Evolutionary conservation across 768 basidiomycete species (phyloP).

Genomic region (Lentinula guzmanii): DNA sequence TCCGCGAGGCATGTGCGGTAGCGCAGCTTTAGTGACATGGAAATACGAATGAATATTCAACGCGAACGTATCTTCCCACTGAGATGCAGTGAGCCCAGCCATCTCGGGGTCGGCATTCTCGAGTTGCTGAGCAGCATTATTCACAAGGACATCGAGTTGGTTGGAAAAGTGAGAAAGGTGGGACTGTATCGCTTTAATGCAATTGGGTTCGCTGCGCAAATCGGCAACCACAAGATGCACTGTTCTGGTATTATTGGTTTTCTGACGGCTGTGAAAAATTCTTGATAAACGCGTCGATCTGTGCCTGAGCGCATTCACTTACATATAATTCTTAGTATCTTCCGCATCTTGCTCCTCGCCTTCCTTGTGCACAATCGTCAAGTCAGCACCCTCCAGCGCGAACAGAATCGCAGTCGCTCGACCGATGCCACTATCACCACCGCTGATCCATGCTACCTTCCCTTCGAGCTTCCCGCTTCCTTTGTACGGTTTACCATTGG

Average conservation of each 20-base stretch:
- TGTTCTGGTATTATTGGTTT: not conserved
- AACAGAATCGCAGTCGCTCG: conserved; percentile 5
- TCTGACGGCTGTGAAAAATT: not conserved
- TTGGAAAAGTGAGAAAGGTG: conserved; percentile 27
- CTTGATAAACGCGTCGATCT: not conserved
- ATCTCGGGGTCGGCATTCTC: conserved; percentile 26
- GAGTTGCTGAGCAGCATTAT: conserved; percentile 38
- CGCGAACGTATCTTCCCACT: conserved; percentile 37
- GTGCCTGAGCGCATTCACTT: not conserved
- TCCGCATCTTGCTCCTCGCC: conserved; percentile 36
- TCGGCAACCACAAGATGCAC: conserved; percentile 28
- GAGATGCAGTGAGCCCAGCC: conserved; percentile 26
- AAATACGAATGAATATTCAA: conserved; percentile 37
- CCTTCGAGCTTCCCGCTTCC: conserved; percentile 1
- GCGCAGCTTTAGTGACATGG: conserved; percentile 39
- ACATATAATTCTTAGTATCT: conserved; percentile 27
- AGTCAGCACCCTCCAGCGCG: conserved; percentile 30
- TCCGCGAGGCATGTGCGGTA: conserved; percentile 33
- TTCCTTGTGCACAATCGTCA: conserved; percentile 21
- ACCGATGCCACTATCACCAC: not conserved
- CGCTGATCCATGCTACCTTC: not conserved
- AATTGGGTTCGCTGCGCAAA: conserved; percentile 29
- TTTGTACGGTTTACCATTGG: not conserved
- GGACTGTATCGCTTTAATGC: conserved; percentile 29
- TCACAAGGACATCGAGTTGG: conserved; percentile 33